Percentiles rank a stretch among this genome's conserved stretches.
These are phyloP conservation scores for Exsudoporus floridanus DNA, from an alignment of 1,284 basidiomycete species.

Conservation along the genomic window DNA sequence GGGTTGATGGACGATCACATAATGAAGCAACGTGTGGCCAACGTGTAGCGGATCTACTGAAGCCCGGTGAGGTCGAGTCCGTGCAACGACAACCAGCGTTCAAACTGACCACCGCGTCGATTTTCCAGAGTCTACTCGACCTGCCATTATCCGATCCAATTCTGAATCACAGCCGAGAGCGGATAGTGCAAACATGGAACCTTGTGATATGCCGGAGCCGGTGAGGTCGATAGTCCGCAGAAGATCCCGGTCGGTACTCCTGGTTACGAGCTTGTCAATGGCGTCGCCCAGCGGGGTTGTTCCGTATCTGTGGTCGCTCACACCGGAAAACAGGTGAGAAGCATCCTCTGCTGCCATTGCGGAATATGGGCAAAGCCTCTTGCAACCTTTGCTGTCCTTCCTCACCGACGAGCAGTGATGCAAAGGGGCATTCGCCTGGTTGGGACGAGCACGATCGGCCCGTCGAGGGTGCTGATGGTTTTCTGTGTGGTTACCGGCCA, in stretches of 20 bases:
- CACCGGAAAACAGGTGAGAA: slow-evolving; percentile 45
- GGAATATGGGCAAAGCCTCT: slow-evolving; percentile 46
- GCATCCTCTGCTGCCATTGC: slow-evolving; percentile 49
- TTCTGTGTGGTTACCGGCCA: slow-evolving; percentile 67
- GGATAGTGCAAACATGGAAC: neutral
- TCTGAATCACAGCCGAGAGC: neutral
- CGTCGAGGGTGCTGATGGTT: slow-evolving; percentile 65
- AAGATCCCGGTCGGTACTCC: slow-evolving; percentile 75
- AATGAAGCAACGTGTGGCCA: no score
- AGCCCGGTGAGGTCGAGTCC: no score
- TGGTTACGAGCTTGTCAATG: slow-evolving; percentile 71
- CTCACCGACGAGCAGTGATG: slow-evolving; percentile 41
- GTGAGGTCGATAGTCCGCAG: slow-evolving; percentile 43
- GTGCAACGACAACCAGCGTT: no score
- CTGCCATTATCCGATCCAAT: neutral
- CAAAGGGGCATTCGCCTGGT: slow-evolving; percentile 65
- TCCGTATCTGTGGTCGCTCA: slow-evolving; percentile 63
- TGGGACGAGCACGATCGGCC: slow-evolving; percentile 50
- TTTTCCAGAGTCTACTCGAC: neutral
- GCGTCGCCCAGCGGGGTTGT: slow-evolving; percentile 58
- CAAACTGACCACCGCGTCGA: no score
- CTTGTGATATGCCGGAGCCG: no score
- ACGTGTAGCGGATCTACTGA: no score
- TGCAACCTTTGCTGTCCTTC: slow-evolving; percentile 43
- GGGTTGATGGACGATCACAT: slow-evolving; percentile 59